Evolutionary conservation across 2,329 filamentous ascomycete species (phyloP).

Genomic region (Curvularia sp.): DNA sequence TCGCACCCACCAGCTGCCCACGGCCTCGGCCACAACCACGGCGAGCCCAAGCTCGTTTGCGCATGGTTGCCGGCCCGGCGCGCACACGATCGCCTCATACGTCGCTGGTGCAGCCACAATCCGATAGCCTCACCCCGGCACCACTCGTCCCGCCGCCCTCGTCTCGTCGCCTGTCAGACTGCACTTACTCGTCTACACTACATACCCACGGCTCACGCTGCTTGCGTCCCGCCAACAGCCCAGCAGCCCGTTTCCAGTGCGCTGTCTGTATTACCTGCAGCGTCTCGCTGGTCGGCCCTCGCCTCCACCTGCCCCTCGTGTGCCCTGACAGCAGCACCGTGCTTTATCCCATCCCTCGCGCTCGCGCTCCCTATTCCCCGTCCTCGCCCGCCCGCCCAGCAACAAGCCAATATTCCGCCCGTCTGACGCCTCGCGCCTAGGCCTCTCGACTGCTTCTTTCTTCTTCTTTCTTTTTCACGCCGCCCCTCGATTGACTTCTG

Average conservation of each 20-base stretch:
- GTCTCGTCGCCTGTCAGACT: neutral
- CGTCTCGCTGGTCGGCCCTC: slow-evolving; percentile 16
- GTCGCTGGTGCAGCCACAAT: neutral
- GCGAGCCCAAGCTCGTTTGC: slow-evolving; percentile 22
- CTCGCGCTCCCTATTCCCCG: slow-evolving; percentile 22
- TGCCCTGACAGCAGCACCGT: slow-evolving; percentile 12
- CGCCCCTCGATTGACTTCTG: neutral
- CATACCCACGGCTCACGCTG: too few species aligned
- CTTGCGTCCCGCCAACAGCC: neutral
- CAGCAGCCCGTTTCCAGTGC: neutral
- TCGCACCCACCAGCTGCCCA: neutral
- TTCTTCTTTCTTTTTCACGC: neutral
- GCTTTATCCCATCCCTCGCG: slow-evolving; percentile 11
- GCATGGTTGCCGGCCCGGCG: slow-evolving; percentile 24
- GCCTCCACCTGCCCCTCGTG: slow-evolving; percentile 20
- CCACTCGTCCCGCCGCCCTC: neutral
- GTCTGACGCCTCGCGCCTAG: slow-evolving; percentile 15
- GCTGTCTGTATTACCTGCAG: slow-evolving; percentile 12
- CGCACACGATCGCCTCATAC: slow-evolving; percentile 19
- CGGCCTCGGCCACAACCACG: neutral
- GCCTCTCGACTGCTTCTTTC: neutral
- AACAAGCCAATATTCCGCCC: slow-evolving; percentile 23
- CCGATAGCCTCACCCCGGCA: neutral
- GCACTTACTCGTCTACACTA: too few species aligned
- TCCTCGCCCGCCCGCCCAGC: slow-evolving; percentile 27